phyloP scores from a whole-genome alignment of 2,329 filamentous ascomycete species.

The Xylaria sp. region DNA sequence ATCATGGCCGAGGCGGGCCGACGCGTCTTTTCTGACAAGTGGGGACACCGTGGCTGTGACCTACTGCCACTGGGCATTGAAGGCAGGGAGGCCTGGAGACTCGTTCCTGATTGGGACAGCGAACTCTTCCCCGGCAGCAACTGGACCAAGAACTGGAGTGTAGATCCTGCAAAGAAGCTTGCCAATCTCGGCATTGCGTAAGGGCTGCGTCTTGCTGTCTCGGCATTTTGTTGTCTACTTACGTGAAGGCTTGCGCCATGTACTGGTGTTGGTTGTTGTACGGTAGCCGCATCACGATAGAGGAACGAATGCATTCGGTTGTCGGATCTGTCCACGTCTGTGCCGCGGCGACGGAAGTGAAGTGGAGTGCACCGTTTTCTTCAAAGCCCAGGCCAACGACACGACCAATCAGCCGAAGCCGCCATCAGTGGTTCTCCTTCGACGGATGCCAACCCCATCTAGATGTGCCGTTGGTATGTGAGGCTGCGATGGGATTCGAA shows the following conservation, averaged over 20 bases:
- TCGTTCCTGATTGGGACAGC: constrained; percentile 36
- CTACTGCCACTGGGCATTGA: constrained; percentile 30
- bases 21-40: constrained; percentile 36
- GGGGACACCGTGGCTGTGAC: constrained; percentile 39
- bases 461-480: background rate
- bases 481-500: background rate
- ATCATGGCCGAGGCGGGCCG: constrained; percentile 34
- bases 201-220: background rate
- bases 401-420: too few species aligned
- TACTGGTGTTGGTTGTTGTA: constrained; percentile 9
- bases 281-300: too few species aligned
- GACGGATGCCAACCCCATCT: too few species aligned
- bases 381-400: background rate
- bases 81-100: constrained; percentile 34
- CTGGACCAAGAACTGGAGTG: constrained; percentile 33
- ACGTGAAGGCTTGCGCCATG: constrained; percentile 1
- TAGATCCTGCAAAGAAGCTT: constrained; percentile 15
- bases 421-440: too few species aligned
- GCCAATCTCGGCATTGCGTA: constrained; percentile 15
- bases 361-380: background rate
- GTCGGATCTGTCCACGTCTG: background rate
- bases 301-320: background rate
- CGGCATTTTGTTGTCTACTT: constrained; percentile 3
- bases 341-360: background rate
- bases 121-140: constrained; percentile 26